Conservation (phyloP, 2,329 filamentous ascomycete genomes). For the Calonectria fujianensis region DNA sequence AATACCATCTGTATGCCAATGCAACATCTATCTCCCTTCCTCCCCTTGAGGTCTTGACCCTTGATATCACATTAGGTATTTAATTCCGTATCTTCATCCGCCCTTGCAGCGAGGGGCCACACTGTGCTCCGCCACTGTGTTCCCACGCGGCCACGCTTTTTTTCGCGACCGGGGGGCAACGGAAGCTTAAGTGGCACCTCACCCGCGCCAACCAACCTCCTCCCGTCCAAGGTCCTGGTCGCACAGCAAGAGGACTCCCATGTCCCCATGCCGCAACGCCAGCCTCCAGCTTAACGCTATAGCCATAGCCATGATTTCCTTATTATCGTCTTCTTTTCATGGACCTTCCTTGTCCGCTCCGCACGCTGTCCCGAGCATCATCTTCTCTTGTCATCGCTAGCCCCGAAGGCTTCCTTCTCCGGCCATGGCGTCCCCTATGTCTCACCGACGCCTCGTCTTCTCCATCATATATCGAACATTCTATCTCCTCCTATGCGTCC, state of each 20-base stretch:
- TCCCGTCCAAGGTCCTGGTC: constrained; percentile 10
- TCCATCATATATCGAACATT: constrained; percentile 87
- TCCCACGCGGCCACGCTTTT: constrained; percentile 5
- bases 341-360: constrained; percentile 39
- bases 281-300: constrained; percentile 47
- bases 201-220: constrained; percentile 29
- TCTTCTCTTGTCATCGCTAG: constrained; percentile 17
- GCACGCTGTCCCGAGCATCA: constrained; percentile 12
- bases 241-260: constrained; percentile 23
- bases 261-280: constrained; percentile 14
- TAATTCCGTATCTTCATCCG: not conserved
- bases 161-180: constrained; percentile 8
- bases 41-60: no score
- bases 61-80: not conserved
- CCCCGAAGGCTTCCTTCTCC: constrained; percentile 33
- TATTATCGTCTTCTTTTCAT: constrained; percentile 40
- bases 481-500: constrained; percentile 84
- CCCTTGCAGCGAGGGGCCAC: not conserved
- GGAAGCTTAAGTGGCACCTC: constrained; percentile 24
- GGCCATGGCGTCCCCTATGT: constrained; percentile 60
- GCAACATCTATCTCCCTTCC: not conserved
- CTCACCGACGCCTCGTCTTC: constrained; percentile 75
- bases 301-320: constrained; percentile 56
- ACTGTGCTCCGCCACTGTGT: constrained; percentile 16
- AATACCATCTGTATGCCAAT: not conserved